Evolutionary conservation across 208 protist genomes (phyloP).

Genomic region (Crithidia mellificae): DNA sequence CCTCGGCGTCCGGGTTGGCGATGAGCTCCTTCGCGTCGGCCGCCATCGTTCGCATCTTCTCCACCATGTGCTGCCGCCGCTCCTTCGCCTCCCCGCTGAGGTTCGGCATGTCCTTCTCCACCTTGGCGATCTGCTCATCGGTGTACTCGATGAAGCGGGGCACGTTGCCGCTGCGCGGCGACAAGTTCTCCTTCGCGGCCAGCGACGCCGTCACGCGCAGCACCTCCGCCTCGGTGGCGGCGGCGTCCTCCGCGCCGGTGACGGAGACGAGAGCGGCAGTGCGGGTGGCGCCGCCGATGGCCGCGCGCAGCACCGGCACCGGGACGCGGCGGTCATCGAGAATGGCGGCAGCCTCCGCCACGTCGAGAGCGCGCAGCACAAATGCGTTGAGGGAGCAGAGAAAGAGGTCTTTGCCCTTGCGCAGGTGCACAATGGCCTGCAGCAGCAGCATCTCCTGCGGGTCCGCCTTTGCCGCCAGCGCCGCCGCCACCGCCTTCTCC

Average conservation of each 20-base stretch:
- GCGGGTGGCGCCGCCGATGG: constrained; percentile 53
- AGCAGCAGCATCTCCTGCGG: constrained; percentile 41
- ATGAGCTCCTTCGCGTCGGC: constrained; percentile 47
- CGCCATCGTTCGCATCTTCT: constrained; percentile 48
- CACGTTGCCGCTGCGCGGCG: constrained; percentile 65
- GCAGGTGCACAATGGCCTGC: constrained; percentile 43
- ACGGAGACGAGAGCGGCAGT: constrained; percentile 35
- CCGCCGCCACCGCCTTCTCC: constrained; percentile 27
- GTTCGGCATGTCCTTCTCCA: constrained; percentile 30
- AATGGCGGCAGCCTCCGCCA: constrained; percentile 40
- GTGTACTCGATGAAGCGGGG: constrained; percentile 65
- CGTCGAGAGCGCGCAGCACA: constrained; percentile 35
- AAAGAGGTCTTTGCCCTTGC: constrained; percentile 29
- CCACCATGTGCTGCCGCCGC: constrained; percentile 24
- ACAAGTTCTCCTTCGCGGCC: constrained; percentile 38
- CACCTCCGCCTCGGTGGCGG: constrained; percentile 34
- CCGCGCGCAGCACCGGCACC: constrained; percentile 40
- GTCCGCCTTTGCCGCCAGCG: constrained; percentile 31
- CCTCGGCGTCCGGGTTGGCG: constrained; percentile 34
- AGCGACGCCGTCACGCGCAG: constrained; percentile 36
- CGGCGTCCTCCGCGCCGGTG: constrained; percentile 34
- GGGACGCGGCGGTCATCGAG: constrained; percentile 49
- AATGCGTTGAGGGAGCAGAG: constrained; percentile 45
- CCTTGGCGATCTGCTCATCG: constrained; percentile 33
- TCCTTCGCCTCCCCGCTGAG: constrained; percentile 28